Evolutionary conservation across 2,329 filamentous ascomycete genomes (phyloP).

Genomic region (Penicillium sp.): DNA sequence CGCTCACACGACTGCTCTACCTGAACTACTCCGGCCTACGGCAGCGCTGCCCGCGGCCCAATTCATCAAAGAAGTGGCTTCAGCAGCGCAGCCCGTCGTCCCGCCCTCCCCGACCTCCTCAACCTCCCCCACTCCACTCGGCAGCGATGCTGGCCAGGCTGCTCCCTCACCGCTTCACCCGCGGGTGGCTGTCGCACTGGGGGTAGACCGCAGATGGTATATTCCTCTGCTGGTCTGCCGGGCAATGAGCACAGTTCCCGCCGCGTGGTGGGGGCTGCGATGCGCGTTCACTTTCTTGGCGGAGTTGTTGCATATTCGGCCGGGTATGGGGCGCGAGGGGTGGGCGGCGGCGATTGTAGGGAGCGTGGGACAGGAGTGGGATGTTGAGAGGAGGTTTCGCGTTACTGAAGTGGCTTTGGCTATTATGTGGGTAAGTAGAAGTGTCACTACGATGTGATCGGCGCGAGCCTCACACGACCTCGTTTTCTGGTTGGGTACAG

Average conservation of each 20-base stretch:
- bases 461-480: conserved; percentile 27
- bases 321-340: conserved; percentile 47
- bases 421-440: conserved; percentile 69
- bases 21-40: conserved; percentile 18
- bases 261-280: conserved; percentile 72
- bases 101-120: conserved; percentile 37
- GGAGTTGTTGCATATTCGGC: conserved; percentile 59
- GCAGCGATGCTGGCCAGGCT: conserved; percentile 35
- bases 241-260: conserved; percentile 71
- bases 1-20: conserved; percentile 16
- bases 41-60: conserved; percentile 17
- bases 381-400: conserved; percentile 55
- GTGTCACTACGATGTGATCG: background rate
- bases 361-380: conserved; percentile 45
- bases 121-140: conserved; percentile 31
- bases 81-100: conserved; percentile 29
- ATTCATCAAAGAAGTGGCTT: conserved; percentile 36
- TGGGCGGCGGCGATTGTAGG: conserved; percentile 44
- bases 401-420: conserved; percentile 73
- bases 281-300: conserved; percentile 71
- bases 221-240: conserved; percentile 73
- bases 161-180: conserved; percentile 63
- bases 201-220: conserved; percentile 74
- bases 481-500: background rate
- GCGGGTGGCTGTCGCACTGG: conserved; percentile 76